Conservation (phyloP, 768 basidiomycete genomes). For the Tremella mesenterica region DNA sequence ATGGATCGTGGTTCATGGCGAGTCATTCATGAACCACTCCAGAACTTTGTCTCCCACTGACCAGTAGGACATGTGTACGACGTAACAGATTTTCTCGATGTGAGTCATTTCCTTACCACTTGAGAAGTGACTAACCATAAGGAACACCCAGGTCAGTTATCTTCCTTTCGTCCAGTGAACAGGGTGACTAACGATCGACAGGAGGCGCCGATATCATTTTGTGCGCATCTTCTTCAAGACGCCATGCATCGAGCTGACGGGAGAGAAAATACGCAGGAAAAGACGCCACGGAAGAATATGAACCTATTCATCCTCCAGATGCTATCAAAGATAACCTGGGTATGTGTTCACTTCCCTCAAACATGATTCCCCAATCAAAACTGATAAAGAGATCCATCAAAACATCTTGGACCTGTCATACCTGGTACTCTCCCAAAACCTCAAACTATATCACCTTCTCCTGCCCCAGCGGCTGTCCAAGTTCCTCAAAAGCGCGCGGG, state of each 20-base stretch:
- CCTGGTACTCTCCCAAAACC: conserved; percentile 27
- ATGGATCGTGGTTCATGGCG: conserved; percentile 43
- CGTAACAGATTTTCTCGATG: conserved; percentile 44
- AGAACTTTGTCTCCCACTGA: background rate
- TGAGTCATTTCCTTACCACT: conserved; percentile 9
- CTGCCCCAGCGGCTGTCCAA: conserved; percentile 13
- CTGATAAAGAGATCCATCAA: conserved; percentile 22
- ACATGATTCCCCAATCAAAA: background rate
- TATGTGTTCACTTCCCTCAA: background rate
- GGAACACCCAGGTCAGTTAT: conserved; percentile 40
- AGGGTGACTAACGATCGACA: conserved; percentile 51
- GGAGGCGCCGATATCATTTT: conserved; percentile 76
- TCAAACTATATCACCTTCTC: conserved; percentile 6
- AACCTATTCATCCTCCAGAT: conserved; percentile 77
- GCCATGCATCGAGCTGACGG: background rate
- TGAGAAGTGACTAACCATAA: conserved; percentile 3
- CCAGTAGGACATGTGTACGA: conserved; percentile 41
- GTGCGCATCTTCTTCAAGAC: conserved; percentile 5
- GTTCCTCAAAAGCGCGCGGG: conserved; percentile 15
- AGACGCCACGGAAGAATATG: conserved; percentile 62
- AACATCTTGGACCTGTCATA: conserved; percentile 29
- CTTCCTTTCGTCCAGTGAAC: background rate
- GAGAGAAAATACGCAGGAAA: conserved; percentile 63
- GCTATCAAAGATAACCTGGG: conserved; percentile 53
- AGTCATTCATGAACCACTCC: background rate